Evolutionary conservation across 1,284 basidiomycete species (phyloP), one percentile per base, ranked within the genome.

Genomic region (Ceratobasidium sp.): DNA sequence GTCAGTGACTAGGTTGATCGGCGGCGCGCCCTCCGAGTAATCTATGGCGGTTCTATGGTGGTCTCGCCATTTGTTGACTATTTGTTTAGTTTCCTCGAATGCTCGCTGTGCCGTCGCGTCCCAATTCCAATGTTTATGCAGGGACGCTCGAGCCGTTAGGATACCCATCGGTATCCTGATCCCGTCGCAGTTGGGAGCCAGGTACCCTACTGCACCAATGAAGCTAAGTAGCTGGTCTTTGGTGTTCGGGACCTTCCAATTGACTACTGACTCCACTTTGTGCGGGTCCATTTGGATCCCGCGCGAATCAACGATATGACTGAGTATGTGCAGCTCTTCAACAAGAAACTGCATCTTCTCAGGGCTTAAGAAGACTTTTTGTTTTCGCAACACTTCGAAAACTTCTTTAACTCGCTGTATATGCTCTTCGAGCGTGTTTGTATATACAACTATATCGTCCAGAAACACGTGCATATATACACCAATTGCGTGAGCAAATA

Each of bases 31-130:
- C 17, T 59, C n/a, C 10, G 78, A 79, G 70, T 84, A 82, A 59
- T 84, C 81, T 1, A 84, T 33, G 0, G 82, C 71, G 0, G 77
- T 80, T 3, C 82, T 79, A 68, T 80, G 75, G 65, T 84, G 82
- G 26, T 83, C 79, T 0, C 80, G 38, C 0, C 81, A 79, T 7
- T 52, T 46, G 0, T 79, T 44, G 0, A 82, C 80, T 1, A 84
- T 80, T 0, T 23, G 9, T 67, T 87, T 87, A 0, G 86, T 79
- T 1, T 84, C 83, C 17, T 87, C 82, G 54, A 86, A 87, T 0
- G 84, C 84, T 0, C 82, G 59, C 61, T 86, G 84, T 3, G 85
- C 80, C 0, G 81, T 85, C 17, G 79, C 80, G 0, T 78, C 81
- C 85, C 85, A 86, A 0, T 82, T 50, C 67, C 83, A 86, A 0